Conservation (phyloP, 495 filamentous ascomycete genomes). For the Aspergillus ellipticus region DNA sequence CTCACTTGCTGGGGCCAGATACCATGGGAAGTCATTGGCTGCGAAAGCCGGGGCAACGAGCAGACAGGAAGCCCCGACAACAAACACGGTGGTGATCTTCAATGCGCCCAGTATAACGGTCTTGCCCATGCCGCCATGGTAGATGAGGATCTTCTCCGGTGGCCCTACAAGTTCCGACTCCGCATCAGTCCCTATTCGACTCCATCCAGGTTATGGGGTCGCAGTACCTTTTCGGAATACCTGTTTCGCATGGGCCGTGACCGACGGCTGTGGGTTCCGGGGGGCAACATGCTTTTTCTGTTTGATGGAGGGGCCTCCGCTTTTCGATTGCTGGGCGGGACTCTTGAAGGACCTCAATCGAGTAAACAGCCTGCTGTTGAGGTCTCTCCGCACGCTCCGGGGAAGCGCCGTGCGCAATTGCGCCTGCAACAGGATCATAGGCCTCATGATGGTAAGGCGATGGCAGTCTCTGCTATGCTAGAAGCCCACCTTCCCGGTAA, state of each 20-base stretch:
- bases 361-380: slow-evolving; percentile 25
- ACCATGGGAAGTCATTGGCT: slow-evolving; percentile 43
- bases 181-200: slow-evolving; percentile 8
- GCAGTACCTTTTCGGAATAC: slow-evolving; percentile 29
- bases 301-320: slow-evolving; percentile 18
- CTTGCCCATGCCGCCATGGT: slow-evolving; percentile 64
- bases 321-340: slow-evolving; percentile 23
- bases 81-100: slow-evolving; percentile 67
- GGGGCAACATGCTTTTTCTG: slow-evolving; percentile 16
- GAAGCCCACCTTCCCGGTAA: not conserved
- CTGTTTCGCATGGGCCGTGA: slow-evolving; percentile 24
- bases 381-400: slow-evolving; percentile 21
- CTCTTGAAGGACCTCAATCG: slow-evolving; percentile 32
- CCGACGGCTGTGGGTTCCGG: slow-evolving; percentile 12
- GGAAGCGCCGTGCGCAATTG: slow-evolving; percentile 32
- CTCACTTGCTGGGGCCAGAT: slow-evolving; percentile 46
- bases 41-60: slow-evolving; percentile 59
- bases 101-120: slow-evolving; percentile 63
- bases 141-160: slow-evolving; percentile 63
- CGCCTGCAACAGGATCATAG: slow-evolving; percentile 31
- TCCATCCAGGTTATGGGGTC: not conserved
- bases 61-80: slow-evolving; percentile 60
- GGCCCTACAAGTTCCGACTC: slow-evolving; percentile 26
- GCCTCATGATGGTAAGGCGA: slow-evolving; percentile 19
- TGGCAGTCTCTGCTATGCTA: not conserved